Evolutionary conservation across 2,329 filamentous ascomycete species (phyloP).

Genomic region (Penicillium sumatraense): DNA sequence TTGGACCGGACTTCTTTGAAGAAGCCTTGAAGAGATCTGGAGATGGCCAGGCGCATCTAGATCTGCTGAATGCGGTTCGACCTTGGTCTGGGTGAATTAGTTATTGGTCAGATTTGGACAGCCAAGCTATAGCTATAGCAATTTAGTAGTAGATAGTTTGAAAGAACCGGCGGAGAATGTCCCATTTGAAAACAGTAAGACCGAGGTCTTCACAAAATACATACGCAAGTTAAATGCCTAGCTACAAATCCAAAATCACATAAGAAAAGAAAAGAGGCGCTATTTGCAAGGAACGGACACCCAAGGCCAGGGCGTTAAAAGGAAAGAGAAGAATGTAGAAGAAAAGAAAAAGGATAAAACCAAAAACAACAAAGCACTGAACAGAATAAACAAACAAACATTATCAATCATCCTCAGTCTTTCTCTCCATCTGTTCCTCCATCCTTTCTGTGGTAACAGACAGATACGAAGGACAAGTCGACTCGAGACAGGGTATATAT

Average conservation of each 20-base stretch:
- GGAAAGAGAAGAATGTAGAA: neutral
- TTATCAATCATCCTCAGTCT: slow-evolving; percentile 6
- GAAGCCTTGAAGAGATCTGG: slow-evolving; percentile 37
- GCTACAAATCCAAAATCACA: slow-evolving; percentile 14
- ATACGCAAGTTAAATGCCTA: slow-evolving; percentile 20
- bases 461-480: neutral
- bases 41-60: slow-evolving; percentile 19
- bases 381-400: slow-evolving; percentile 5
- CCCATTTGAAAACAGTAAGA: neutral
- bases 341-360: slow-evolving; percentile 3
- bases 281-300: slow-evolving; percentile 22
- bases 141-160: neutral
- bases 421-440: neutral
- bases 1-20: slow-evolving; percentile 46
- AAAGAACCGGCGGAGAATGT: neutral
- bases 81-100: neutral
- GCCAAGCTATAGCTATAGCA: neutral
- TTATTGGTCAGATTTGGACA: neutral
- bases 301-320: slow-evolving; percentile 1
- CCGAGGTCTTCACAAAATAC: slow-evolving; percentile 1
- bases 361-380: too few relatives aligned
- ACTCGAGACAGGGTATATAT: slow-evolving; percentile 22
- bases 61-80: slow-evolving; percentile 17
- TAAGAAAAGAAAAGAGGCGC: slow-evolving; percentile 23
- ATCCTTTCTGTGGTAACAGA: neutral